Base-by-base conservation (phyloP, 805 yeast genomes). In the Debaryomyces hansenii region DNA sequence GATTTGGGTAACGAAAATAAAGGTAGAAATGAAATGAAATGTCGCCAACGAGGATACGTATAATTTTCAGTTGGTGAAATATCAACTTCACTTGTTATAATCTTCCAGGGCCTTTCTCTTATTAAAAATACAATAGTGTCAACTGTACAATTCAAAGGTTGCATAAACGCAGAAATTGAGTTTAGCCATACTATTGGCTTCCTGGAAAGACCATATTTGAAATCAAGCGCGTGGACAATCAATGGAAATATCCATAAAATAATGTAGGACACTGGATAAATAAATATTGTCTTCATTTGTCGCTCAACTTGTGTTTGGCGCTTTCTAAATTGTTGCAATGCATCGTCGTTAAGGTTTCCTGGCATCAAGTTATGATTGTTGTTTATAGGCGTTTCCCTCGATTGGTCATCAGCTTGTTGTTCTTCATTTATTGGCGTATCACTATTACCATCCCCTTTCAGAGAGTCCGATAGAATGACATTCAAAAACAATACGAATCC, bases 101-200 rank as follows among this genome's bases (percentile, higher is more conserved):
- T 12, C 12, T 27, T 42, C 45, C 45, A 42, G 7, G 45, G 45
- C 6, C 11, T 42, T 20, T 42, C 45, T 34, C 27, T 34, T 2
- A 27, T 14, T 2, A 42, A 27, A 18, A 42, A 42, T 10, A 42
- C 45, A 18, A 42, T 4, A 20, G 45, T 34, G 9, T 42, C 45
- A 35, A 42, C 31, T 4, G 45, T 34, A 28, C 45, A 42, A 27
- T 42, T 42, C 34, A 42, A 42, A 11, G 45, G 45, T 27, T 42
- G 45, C 45, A 42, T 42, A 20, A 42, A 42, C 7, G 45, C 37
- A 5, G 45, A 18, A 32, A 34, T 21, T 12, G 35, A 34, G 21
- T 34, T 42, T 20, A 42, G 24, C 45, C 45, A 42, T 9, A 42
- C n/a, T 11, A 42, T 18, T 24, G 45, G 45, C 4, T 20, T 18